Evolutionary conservation across 495 filamentous ascomycete species (phyloP).

Genomic region (Trichoderma orchidacearum): DNA sequence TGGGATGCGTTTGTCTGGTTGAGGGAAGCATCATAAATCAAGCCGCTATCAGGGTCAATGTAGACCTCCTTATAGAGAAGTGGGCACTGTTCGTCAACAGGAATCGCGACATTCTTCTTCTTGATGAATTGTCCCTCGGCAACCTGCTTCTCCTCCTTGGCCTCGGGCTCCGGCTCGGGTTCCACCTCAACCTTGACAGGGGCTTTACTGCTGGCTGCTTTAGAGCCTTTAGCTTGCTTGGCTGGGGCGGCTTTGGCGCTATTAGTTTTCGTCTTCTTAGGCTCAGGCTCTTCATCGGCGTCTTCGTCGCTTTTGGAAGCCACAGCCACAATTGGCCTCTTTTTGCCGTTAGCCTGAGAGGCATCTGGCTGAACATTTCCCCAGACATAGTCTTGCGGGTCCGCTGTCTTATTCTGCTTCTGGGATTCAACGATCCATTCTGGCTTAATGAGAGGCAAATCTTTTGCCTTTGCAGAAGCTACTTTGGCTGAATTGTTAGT

Average conservation of each 20-base stretch:
- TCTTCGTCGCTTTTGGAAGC: constrained; percentile 6
- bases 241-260: constrained; percentile 19
- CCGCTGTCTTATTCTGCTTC: constrained; percentile 22
- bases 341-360: not conserved
- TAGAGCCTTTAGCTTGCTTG: constrained; percentile 12
- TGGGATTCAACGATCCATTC: constrained; percentile 48
- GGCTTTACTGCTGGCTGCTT: constrained; percentile 8
- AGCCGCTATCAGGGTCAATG: constrained; percentile 39
- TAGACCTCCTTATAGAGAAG: constrained; percentile 36
- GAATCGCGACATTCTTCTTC: constrained; percentile 28
- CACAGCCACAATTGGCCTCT: not conserved
- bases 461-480: constrained; percentile 29
- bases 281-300: constrained; percentile 12
- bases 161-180: constrained; percentile 4
- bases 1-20: constrained; percentile 44
- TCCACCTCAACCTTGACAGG: constrained; percentile 8
- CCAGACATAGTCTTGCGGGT: constrained; percentile 3
- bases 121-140: constrained; percentile 30
- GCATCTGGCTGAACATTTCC: not conserved
- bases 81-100: constrained; percentile 27
- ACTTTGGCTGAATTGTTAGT: constrained; percentile 36
- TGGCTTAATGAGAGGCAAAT: constrained; percentile 43
- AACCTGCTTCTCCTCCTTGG: constrained; percentile 13
- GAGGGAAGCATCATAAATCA: constrained; percentile 53
- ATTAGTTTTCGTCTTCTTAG: constrained; percentile 19